Conservation (phyloP, 352 stramenopile genomes). For the Pythium pyrilobum region DNA sequence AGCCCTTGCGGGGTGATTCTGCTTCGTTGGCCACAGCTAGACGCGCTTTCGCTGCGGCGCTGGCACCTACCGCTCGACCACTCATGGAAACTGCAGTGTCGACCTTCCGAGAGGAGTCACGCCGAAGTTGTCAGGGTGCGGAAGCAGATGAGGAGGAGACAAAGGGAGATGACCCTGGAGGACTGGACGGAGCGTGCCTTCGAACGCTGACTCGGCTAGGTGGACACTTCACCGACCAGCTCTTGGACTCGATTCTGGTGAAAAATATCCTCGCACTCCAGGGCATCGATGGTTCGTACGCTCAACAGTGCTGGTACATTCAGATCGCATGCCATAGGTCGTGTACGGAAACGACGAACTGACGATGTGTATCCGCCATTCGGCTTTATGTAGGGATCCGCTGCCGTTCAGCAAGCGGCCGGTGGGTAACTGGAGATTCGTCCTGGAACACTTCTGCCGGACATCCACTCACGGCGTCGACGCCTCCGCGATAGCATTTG, state of each 20-base stretch:
- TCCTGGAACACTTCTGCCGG: slow-evolving; percentile 20
- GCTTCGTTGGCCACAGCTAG: neutral
- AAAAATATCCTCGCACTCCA: slow-evolving; percentile 18
- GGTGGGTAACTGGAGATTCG: slow-evolving; percentile 19
- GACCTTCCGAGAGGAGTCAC: neutral
- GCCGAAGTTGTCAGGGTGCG: neutral
- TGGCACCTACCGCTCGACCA: slow-evolving; percentile 16
- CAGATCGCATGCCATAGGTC: no score
- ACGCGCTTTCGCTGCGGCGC: slow-evolving; percentile 15
- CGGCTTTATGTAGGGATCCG: slow-evolving; percentile 7
- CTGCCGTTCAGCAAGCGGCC: slow-evolving; percentile 18
- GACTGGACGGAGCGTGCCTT: slow-evolving; percentile 1
- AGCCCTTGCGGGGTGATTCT: neutral
- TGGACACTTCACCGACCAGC: slow-evolving; percentile 15
- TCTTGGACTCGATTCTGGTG: slow-evolving; percentile 19
- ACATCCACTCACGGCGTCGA: slow-evolving; percentile 11
- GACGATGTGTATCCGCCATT: neutral
- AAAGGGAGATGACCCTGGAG: neutral
- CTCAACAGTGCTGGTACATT: slow-evolving; percentile 27
- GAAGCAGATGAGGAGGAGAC: slow-evolving; percentile 1
- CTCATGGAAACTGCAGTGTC: slow-evolving; percentile 10
- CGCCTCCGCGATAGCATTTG: neutral
- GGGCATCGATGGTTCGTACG: slow-evolving; percentile 17
- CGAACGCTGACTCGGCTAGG: slow-evolving; percentile 7
- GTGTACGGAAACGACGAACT: neutral